Conservation (phyloP, 2,329 filamentous ascomycete genomes). For the Blastomyces gilchristii region DNA sequence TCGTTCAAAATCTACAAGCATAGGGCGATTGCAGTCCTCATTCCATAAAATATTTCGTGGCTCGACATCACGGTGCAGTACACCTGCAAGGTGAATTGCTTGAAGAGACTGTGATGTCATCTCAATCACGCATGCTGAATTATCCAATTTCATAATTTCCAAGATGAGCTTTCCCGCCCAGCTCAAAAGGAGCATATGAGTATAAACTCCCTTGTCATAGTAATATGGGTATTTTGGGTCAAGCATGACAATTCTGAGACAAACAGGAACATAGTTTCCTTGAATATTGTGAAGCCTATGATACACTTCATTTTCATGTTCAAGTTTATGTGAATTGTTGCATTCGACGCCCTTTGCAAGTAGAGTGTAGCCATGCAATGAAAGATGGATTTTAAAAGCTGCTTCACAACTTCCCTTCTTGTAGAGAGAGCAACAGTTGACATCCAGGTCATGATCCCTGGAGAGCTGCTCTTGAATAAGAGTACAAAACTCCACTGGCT, state of each 20-base stretch:
- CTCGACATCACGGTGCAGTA: too few species aligned
- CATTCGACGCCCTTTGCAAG: slow-evolving; percentile 1
- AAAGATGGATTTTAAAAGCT: slow-evolving; percentile 9
- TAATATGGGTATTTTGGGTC: not conserved
- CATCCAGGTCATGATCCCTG: slow-evolving; percentile 5
- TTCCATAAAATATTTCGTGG: too few species aligned
- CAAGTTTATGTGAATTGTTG: not conserved
- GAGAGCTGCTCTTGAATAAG: slow-evolving; percentile 8
- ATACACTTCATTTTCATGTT: not conserved
- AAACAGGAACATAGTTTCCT: not conserved
- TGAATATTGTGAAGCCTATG: too few species aligned
- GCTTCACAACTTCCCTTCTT: slow-evolving; percentile 7
- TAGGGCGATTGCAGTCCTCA: too few species aligned
- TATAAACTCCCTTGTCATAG: too few species aligned
- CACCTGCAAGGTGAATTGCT: too few species aligned
- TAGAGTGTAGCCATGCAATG: slow-evolving; percentile 10
- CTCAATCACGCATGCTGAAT: too few species aligned
- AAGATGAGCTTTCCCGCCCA: too few species aligned
- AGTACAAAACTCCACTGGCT: slow-evolving; percentile 1
- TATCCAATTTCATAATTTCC: too few species aligned
- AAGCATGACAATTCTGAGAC: not conserved
- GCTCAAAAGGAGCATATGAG: too few species aligned
- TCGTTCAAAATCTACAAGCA: too few species aligned
- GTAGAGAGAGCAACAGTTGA: slow-evolving; percentile 2
- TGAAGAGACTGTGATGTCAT: too few species aligned